Conservation (phyloP, 345 rosid genomes). For the Turritis glabra region DNA sequence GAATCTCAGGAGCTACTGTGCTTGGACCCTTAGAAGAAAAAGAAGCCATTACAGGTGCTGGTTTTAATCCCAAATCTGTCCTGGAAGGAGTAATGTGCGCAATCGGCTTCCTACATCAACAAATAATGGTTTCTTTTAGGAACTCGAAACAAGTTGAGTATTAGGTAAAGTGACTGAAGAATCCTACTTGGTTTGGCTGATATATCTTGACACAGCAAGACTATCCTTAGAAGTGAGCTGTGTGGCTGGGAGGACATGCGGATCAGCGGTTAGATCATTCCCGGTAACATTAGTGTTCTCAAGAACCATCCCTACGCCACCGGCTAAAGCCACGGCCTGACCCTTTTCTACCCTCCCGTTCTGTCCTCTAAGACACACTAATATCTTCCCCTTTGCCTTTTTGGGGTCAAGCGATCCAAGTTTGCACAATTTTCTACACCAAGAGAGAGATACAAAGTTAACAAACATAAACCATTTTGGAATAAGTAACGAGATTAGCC, state of each 20-base stretch:
- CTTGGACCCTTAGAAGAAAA: conserved; percentile 87
- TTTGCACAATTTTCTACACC: conserved; percentile 57
- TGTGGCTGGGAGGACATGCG: conserved; percentile 75
- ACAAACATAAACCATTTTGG: background rate
- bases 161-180: background rate
- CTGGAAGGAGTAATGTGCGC: conserved; percentile 53
- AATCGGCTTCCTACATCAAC: conserved; percentile 51
- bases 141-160: background rate
- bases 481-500: background rate
- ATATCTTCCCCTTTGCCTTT: conserved; percentile 66
- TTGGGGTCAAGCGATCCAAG: conserved; percentile 59
- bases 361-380: conserved; percentile 68
- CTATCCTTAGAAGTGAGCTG: conserved; percentile 60
- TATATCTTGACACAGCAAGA: conserved; percentile 46
- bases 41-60: conserved; percentile 73
- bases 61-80: conserved; percentile 46
- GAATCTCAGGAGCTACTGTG: conserved; percentile 55
- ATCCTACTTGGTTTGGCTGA: conserved; percentile 53
- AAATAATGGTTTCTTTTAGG: background rate
- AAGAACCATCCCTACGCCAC: conserved; percentile 83
- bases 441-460: conserved; percentile 7
- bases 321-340: conserved; percentile 54
- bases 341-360: conserved; percentile 64
- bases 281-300: conserved; percentile 48
- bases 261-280: conserved; percentile 52